Base-by-base conservation (phyloP, 306 rosid genomes). In the Ochetophila trinervis region DNA sequence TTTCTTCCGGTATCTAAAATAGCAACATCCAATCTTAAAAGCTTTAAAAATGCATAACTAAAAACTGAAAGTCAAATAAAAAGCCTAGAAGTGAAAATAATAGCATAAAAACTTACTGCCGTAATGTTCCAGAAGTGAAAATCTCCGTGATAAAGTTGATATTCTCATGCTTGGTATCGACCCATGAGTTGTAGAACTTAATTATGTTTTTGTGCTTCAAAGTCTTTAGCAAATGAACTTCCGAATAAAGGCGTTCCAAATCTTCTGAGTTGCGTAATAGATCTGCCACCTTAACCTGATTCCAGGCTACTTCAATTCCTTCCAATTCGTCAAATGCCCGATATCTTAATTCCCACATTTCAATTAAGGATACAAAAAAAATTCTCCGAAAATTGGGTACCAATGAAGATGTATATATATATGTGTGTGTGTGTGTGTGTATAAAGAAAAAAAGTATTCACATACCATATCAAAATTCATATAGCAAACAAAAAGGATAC, bases 271-370 rank as follows among this genome's bases (percentile, higher is more conserved):
- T 75, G 32, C 84, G 88, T 70, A 94, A 68, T 40, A 94, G 65
- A 88, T 94, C 97, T 17, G 91, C 84, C 66, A 94, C 85, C 85
- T 83, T 94, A 65, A 90, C 84, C 82, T 94, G 99, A 79, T 94
- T 94, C 99, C 99, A 94, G 57, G 99, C 99, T 62, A 93, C 99
- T 83, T 94, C 99, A 69, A 94, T 86, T 52, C 99, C 99, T 79
- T 94, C 99, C 84, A 81, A 80, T 66, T 88, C 97, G 80, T 94
- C 99, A 79, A 94, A 94, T 12, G 91, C 99, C 37, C 99, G 80
- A 68, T 94, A 94, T 88, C 99, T 92, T 58, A 65, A 70, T 77
- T 77, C 57, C 74, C 75, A 76, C 40, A 73, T 52, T 52, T 67
- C 4, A 51, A 78, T 94, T 70, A 90, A 86, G 91, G 85, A 68